A percentile compares a stretch with the other conserved stretches of the same genome.
phyloP scores from a whole-genome alignment of 2,329 filamentous ascomycete genomes.

The Colletotrichum godetiae region DNA sequence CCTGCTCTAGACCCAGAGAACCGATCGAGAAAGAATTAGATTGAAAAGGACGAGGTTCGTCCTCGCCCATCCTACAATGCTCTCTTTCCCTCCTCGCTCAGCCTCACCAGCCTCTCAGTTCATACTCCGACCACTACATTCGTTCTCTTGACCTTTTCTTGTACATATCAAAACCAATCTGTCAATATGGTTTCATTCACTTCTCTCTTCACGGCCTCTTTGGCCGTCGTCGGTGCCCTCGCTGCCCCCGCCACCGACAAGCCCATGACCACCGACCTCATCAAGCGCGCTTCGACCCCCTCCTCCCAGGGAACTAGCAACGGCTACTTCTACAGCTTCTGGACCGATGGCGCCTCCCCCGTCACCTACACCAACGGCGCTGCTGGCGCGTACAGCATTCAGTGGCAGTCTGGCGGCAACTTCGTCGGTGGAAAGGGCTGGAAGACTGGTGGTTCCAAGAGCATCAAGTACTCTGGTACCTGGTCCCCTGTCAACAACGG shows the following conservation, averaged over 20 bases:
- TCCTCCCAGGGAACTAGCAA: constrained; percentile 43
- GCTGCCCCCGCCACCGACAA: constrained; percentile 27
- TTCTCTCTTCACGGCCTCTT: constrained; percentile 26
- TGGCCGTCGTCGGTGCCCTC: constrained; percentile 31
- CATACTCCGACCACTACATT: constrained; percentile 15
- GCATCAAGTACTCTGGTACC: constrained; percentile 43
- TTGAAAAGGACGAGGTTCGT: constrained; percentile 9
- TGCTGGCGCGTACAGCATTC: constrained; percentile 55
- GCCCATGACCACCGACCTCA: constrained; percentile 8
- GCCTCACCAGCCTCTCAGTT: constrained; percentile 10
- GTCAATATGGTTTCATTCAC: constrained; percentile 28
- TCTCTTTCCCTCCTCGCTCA: background rate
- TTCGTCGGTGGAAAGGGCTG: constrained; percentile 70
- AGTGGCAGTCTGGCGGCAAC: constrained; percentile 61
- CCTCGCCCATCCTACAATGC: background rate
- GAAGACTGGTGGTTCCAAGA: constrained; percentile 59
- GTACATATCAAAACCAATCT: constrained; percentile 8
- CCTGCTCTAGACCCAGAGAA: background rate
- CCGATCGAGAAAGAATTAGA: background rate
- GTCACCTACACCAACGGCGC: constrained; percentile 57
- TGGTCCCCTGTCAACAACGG: constrained; percentile 45
- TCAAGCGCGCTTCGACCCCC: constrained; percentile 39
- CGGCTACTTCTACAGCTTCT: constrained; percentile 58
- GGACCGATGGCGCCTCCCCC: constrained; percentile 53
- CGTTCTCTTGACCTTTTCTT: background rate